These are phyloP conservation scores for Fusarium albidum DNA, from an alignment of 2,329 filamentous ascomycete species.

Conservation along the genomic window DNA sequence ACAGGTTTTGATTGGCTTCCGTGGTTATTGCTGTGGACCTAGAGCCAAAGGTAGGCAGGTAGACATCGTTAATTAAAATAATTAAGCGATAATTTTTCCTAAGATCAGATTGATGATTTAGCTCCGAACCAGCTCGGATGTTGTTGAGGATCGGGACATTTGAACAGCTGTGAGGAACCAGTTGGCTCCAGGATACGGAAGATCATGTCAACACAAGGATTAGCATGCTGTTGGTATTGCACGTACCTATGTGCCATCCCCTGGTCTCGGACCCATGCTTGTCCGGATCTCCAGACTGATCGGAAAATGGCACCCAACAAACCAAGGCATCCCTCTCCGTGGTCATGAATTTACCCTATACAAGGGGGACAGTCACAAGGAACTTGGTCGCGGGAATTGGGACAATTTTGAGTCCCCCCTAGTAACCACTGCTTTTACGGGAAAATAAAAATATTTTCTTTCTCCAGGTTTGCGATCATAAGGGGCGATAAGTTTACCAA, in stretches of 20 bases:
- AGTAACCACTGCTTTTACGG: too few relatives aligned
- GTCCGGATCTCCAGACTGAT: conserved; percentile 2
- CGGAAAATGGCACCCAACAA: not conserved
- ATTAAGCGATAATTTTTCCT: not conserved
- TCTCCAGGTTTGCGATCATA: too few relatives aligned
- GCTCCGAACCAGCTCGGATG: conserved; percentile 19
- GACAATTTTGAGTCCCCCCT: too few relatives aligned
- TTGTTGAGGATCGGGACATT: not conserved
- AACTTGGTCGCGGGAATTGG: too few relatives aligned
- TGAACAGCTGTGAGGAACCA: not conserved
- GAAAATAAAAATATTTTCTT: too few relatives aligned
- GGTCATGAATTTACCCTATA: conserved; percentile 15
- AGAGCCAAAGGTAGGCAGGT: conserved; percentile 1
- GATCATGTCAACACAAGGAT: not conserved
- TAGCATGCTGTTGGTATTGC: not conserved
- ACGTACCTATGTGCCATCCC: conserved; percentile 1
- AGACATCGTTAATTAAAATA: too few relatives aligned
- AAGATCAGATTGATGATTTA: not conserved
- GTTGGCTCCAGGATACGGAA: not conserved
- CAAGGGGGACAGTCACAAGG: too few relatives aligned
- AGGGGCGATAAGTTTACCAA: too few relatives aligned
- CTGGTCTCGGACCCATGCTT: conserved; percentile 5
- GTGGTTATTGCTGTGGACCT: conserved; percentile 2
- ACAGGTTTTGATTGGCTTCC: conserved; percentile 11
- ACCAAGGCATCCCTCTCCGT: conserved; percentile 1